Conservation (phyloP, 148 eudicot species). For the Arbutus unedo region DNA sequence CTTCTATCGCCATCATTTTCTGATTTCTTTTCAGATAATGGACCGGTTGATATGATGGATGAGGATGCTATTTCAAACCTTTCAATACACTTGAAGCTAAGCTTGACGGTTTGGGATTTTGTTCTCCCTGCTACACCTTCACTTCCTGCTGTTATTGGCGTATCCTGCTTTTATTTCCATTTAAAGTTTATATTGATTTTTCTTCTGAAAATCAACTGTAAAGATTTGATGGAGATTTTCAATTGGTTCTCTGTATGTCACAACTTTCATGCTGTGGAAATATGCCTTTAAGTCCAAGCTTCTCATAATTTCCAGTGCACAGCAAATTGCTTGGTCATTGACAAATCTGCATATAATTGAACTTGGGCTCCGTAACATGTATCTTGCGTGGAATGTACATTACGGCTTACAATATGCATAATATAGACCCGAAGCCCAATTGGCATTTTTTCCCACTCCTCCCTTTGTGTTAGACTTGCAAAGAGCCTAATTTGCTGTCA, state of each 20-base stretch:
- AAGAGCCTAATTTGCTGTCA: background rate
- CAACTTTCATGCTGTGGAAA: background rate
- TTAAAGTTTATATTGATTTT: background rate
- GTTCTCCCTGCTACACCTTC: slow-evolving; percentile 89
- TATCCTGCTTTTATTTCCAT: slow-evolving; percentile 51
- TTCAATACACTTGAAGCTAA: slow-evolving; percentile 70
- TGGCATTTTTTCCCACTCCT: background rate
- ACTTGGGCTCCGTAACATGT: background rate
- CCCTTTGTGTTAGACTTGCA: background rate
- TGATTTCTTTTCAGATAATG: slow-evolving; percentile 71
- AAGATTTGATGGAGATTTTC: background rate
- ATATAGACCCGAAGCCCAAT: background rate
- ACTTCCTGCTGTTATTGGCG: slow-evolving; percentile 98
- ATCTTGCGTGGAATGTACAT: background rate
- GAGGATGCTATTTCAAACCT: slow-evolving; percentile 69
- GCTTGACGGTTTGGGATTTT: slow-evolving; percentile 92
- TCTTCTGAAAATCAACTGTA: background rate
- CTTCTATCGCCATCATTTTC: slow-evolving; percentile 82
- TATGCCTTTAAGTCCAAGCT: background rate
- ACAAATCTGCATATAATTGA: background rate
- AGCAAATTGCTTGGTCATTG: background rate
- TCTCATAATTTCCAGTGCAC: background rate
- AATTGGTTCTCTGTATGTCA: background rate
- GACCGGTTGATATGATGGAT: slow-evolving; percentile 85
- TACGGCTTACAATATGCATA: background rate